Base-by-base conservation (phyloP, 2,329 filamentous ascomycete genomes). In the Nemania sp. region DNA sequence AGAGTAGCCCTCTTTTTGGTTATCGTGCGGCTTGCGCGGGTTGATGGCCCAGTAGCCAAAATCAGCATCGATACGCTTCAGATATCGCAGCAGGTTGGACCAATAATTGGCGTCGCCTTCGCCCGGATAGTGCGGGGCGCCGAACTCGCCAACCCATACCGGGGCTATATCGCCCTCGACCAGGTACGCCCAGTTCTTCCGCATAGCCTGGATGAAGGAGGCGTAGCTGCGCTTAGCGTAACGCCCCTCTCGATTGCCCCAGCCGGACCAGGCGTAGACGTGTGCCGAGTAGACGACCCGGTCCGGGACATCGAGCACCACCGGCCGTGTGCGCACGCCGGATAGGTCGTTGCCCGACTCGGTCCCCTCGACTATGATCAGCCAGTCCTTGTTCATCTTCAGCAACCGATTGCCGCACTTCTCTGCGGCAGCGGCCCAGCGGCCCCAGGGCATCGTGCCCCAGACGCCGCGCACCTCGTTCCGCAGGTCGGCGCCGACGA, bases 11-110 rank as follows among this genome's bases (percentile, higher is more conserved):
- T 92, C 89, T 35, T 79, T 81, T 56, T 80, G 83, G 76, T 89
- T 83, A 43, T 85, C 81, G 65, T 83, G 83, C 10, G 88, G 87
- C 78, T 92, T 92, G 54, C 87, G 82, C 45, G 89, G 87, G 79
- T 92, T 92, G 71, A 92, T 76, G 18, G 89, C 89, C 90, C 90
- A 92, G 78, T 92, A 92, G 6, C 87, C 90, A 80, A 90, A 90
- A 73, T 91, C 89, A 10, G 87, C 87, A 72, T 90, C 88, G 58
- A 88, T 78, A 2, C 80, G 78, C 73, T 84, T 84, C 65, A 92
- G 81, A 76, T 85, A 90, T 29, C 81, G 82, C 80, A 90, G 80
- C 77, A 92, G 77, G 76, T 91, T 88, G 51, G 80, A 78, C 90
- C 89, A 92, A 80, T 92, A 92, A 73, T 89, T 88, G 63, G 82